Evolutionary conservation across 2,329 filamentous ascomycete species (phyloP).

Genomic region (Lomentospora prolificans): DNA sequence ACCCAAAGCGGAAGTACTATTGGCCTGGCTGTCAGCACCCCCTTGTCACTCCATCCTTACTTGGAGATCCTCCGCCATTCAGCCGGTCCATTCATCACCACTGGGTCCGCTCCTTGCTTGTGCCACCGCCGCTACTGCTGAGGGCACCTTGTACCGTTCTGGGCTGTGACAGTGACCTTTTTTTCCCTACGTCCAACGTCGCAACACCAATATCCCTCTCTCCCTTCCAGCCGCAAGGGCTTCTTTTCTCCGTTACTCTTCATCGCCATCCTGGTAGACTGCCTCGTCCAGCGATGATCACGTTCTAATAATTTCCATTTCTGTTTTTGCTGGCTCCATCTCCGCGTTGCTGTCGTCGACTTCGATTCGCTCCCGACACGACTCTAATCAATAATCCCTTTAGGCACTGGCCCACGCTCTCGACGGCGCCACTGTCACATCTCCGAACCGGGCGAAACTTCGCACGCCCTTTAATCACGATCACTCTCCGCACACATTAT

Average conservation of each 20-base stretch:
- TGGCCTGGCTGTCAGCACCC: background rate
- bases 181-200: background rate
- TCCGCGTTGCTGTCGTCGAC: background rate
- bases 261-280: background rate
- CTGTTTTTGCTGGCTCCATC: constrained; percentile 13
- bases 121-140: background rate
- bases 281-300: background rate
- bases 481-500: constrained; percentile 21
- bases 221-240: background rate
- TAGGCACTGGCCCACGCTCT: background rate
- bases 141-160: background rate
- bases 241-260: background rate
- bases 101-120: background rate
- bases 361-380: background rate
- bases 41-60: background rate
- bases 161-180: background rate
- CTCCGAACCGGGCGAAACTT: background rate
- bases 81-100: background rate
- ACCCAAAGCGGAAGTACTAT: background rate
- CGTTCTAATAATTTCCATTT: constrained; percentile 16
- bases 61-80: background rate
- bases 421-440: background rate
- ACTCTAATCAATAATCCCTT: background rate
- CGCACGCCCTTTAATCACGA: background rate
- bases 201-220: constrained; percentile 1